These are phyloP conservation scores for Nemania diffusa DNA, from an alignment of 2,329 filamentous ascomycete species.

Conservation along the genomic window DNA sequence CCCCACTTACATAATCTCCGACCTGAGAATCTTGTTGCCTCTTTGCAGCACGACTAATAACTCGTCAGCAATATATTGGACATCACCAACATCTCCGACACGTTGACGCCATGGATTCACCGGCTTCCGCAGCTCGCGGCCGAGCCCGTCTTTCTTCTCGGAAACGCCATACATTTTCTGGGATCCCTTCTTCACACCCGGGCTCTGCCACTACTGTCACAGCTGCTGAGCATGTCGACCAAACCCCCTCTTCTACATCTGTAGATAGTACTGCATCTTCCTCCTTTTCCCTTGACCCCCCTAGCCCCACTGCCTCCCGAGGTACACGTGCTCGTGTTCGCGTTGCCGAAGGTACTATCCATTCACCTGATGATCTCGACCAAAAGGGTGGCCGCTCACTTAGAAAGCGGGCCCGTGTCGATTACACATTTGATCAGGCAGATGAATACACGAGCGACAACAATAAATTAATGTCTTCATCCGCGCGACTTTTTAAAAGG, in stretches of 20 bases:
- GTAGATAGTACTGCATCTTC: slow-evolving; percentile 39
- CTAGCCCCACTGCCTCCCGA: slow-evolving; percentile 47
- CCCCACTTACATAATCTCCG: slow-evolving; percentile 52
- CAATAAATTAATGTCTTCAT: slow-evolving; percentile 41
- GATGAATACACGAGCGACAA: slow-evolving; percentile 55
- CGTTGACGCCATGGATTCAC: slow-evolving; percentile 45
- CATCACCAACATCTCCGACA: slow-evolving; percentile 3
- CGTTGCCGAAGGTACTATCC: slow-evolving; percentile 51
- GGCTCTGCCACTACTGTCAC: slow-evolving; percentile 29
- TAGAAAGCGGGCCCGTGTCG: slow-evolving; percentile 65
- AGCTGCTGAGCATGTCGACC: slow-evolving; percentile 25
- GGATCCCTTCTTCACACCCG: slow-evolving; percentile 39
- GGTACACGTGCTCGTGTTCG: slow-evolving; percentile 59
- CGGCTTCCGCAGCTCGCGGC: slow-evolving; percentile 41
- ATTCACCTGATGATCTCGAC: slow-evolving; percentile 59
- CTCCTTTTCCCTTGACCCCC: slow-evolving; percentile 45
- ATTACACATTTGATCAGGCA: slow-evolving; percentile 66
- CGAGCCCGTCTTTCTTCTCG: slow-evolving; percentile 42
- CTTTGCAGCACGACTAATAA: slow-evolving; percentile 36
- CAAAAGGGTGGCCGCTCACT: slow-evolving; percentile 69
- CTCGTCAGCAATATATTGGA: slow-evolving; percentile 15
- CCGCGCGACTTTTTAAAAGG: slow-evolving; percentile 46
- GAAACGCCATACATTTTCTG: slow-evolving; percentile 45
- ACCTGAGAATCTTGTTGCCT: slow-evolving; percentile 44
- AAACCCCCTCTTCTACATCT: slow-evolving; percentile 38